Conservation (phyloP, 805 yeast genomes). For the Sugiyamaella mastotermitis region DNA sequence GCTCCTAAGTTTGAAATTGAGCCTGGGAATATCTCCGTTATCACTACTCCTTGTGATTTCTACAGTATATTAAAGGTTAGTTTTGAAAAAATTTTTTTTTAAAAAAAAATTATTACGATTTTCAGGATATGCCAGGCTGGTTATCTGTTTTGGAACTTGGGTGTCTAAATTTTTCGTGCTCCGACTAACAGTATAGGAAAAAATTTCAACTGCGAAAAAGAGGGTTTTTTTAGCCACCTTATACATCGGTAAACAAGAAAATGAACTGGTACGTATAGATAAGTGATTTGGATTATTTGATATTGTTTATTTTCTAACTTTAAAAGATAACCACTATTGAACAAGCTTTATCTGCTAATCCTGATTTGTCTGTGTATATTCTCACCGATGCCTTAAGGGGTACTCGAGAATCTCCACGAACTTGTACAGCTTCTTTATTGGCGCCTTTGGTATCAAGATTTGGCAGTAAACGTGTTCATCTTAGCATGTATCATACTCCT, state of each 20-base stretch:
- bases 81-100: too few species aligned
- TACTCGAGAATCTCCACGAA: constrained; percentile 82
- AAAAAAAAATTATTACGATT: too few species aligned
- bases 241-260: constrained; percentile 78
- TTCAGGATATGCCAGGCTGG: not conserved
- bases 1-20: constrained; percentile 63
- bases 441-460: constrained; percentile 58
- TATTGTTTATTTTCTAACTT: not conserved
- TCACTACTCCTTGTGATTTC: constrained; percentile 66
- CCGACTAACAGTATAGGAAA: constrained; percentile 38
- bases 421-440: constrained; percentile 71
- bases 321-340: too few species aligned
- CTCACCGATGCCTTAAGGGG: constrained; percentile 86
- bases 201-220: constrained; percentile 53
- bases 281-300: constrained; percentile 13
- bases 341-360: constrained; percentile 52
- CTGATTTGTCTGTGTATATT: constrained; percentile 60
- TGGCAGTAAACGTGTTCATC: constrained; percentile 62
- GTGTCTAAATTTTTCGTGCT: not conserved
- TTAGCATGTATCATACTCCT: constrained; percentile 88
- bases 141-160: too few species aligned
- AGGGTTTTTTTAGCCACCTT: constrained; percentile 79
- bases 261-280: constrained; percentile 70
- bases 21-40: constrained; percentile 51
- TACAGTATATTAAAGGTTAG: constrained; percentile 57